Evolutionary conservation across 2,329 filamentous ascomycete genomes (phyloP), one percentile per base, ranked within the genome.

Genomic region (Elsinoe fawcettii): DNA sequence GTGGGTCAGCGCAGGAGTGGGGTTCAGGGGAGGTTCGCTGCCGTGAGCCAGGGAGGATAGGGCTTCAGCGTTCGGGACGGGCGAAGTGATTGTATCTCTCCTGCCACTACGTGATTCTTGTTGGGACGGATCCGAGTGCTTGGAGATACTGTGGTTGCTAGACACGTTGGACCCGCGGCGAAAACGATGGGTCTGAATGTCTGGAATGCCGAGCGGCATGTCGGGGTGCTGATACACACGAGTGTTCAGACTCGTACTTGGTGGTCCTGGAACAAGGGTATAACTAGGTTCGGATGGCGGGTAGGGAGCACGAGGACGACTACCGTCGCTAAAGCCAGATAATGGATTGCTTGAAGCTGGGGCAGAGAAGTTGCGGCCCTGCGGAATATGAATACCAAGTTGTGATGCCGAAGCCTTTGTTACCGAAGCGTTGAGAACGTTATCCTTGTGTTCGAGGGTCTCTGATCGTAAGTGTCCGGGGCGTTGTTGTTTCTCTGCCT

Each of bases 1-100:
- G 18, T 41, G 72, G 44, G 64, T 69, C 62, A 73, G 71, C 30
- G 66, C 66, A 36, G 54, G 56, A 59, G 59, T 55, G 58, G 56
- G 12, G 63, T 61, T 23, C 61, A 39, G 30, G 14, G 30, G 20
- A 2, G 20, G 25, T 25, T 53, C 30, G 5, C 16, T 53, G 7
- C 30, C 30, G 18, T 32, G 27, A 16, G 49, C 30, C 8, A 53
- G 22, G 12, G 49, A 37, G 32, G 30, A 14, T 2, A 53, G 32
- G 34, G 25, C 14, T 2, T 36, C 30, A 9, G 49, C 32, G 25
- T 39, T 39, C 16, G 32, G 49, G 7, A 22, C 14, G 6, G 49
- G 20, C 14, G 25, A 34, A 18, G 25, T 53, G 2, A 34, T 9
- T n/a, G 25, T 53, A 16, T 53, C 49, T 11, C 49, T 23, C 2